phyloP scores from a whole-genome alignment of 257 asterid species.

The Solanum ahanhuiri region DNA sequence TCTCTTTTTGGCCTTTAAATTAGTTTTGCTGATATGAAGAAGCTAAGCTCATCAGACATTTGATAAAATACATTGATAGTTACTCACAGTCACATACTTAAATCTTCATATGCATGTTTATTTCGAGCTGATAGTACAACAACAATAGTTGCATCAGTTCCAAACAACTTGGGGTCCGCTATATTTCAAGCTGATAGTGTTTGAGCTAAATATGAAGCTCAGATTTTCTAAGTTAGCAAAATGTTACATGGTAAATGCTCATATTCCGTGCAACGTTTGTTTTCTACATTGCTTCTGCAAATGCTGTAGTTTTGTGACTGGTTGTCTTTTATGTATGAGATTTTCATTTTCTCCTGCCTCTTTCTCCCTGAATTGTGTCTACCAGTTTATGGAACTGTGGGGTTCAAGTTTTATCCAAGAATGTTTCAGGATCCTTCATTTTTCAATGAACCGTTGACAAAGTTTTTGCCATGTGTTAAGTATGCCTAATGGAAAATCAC shows the following conservation, averaged over 20 bases:
- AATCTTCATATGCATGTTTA: not conserved
- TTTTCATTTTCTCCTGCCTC: not conserved
- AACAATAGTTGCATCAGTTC: not conserved
- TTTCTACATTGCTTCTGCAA: not conserved
- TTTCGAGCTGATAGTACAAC: not conserved
- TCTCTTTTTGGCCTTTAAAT: not conserved
- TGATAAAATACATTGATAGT: not conserved
- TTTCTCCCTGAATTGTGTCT: not conserved
- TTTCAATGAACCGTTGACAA: not conserved
- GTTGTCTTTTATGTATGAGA: not conserved
- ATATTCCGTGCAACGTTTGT: not conserved
- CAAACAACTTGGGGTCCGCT: not conserved
- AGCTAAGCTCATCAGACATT: not conserved
- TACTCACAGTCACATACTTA: not conserved
- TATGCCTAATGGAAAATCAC: not conserved
- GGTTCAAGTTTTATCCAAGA: not conserved
- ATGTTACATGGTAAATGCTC: not conserved
- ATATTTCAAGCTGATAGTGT: not conserved
- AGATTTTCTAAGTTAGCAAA: not conserved
- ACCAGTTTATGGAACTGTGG: not conserved
- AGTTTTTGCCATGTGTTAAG: not conserved
- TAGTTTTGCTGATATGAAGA: not conserved
- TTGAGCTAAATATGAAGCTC: not conserved
- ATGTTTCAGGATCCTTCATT: not conserved
- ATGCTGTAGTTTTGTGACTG: not conserved